phyloP scores from a whole-genome alignment of 108 stramenopile species.

The Nitzschia inconspicua region DNA sequence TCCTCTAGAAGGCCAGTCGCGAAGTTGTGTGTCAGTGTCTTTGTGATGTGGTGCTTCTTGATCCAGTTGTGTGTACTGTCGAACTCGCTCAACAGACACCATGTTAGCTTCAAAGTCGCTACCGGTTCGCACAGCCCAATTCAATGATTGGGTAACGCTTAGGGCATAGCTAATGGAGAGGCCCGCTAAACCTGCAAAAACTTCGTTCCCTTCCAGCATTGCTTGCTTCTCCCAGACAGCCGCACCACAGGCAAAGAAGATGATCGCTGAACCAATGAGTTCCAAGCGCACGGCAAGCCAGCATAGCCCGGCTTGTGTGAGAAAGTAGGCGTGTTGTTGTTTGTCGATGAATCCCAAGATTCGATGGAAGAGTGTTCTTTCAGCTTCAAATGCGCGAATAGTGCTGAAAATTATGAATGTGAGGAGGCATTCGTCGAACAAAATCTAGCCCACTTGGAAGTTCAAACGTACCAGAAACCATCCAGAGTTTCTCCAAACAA shows the following conservation, averaged over 20 bases:
- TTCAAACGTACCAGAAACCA: conserved; percentile 35
- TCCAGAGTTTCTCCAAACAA: conserved; percentile 86
- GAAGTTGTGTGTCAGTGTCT: conserved; percentile 29
- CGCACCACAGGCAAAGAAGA: conserved; percentile 52
- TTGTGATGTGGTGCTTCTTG: conserved; percentile 57
- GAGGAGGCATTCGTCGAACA: not conserved
- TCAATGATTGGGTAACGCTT: conserved; percentile 82
- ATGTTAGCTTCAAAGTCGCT: conserved; percentile 91
- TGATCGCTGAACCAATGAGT: conserved; percentile 78
- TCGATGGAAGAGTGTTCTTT: conserved; percentile 51
- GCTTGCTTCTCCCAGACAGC: conserved; percentile 49
- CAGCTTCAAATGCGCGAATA: conserved; percentile 85
- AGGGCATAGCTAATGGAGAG: conserved; percentile 90
- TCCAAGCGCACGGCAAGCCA: conserved; percentile 96
- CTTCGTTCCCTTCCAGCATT: conserved; percentile 16
- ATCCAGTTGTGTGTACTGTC: conserved; percentile 62
- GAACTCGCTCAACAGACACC: conserved; percentile 87
- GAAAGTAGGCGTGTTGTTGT: conserved; percentile 80
- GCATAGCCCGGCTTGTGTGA: conserved; percentile 84
- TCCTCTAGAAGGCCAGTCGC: conserved; percentile 75
- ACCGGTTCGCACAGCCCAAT: conserved; percentile 93
- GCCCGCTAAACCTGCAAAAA: conserved; percentile 91
- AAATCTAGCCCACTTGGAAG: not conserved
- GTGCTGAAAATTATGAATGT: conserved; percentile 32
- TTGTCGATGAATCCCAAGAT: conserved; percentile 52